Evolutionary conservation across 768 basidiomycete species (phyloP).

Genomic region (Asterophora lycoperdoides): DNA sequence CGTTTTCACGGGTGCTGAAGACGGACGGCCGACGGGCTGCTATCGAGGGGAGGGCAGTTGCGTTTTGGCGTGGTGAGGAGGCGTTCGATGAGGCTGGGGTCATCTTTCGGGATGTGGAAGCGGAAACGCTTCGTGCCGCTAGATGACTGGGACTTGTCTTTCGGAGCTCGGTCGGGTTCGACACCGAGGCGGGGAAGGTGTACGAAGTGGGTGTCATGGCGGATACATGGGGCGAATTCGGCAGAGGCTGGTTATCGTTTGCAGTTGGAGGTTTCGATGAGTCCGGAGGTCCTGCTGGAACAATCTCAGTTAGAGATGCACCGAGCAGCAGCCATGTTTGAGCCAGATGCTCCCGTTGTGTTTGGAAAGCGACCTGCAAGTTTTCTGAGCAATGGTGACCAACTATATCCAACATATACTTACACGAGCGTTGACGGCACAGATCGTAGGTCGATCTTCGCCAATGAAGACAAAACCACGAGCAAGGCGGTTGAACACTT

Average conservation of each 20-base stretch:
- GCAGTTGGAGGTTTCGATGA: conserved; percentile 9
- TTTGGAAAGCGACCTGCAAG: conserved; percentile 53
- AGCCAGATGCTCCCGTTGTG: conserved; percentile 49
- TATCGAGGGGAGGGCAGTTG: conserved; percentile 40
- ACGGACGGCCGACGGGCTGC: conserved; percentile 39
- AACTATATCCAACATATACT: conserved; percentile 1
- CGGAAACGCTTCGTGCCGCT: conserved; percentile 27
- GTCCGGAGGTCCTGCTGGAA: conserved; percentile 33
- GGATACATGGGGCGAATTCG: conserved; percentile 39
- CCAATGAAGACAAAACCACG: conserved; percentile 55
- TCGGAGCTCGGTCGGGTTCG: conserved; percentile 14
- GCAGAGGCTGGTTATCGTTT: conserved; percentile 12
- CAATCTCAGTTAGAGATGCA: conserved; percentile 48
- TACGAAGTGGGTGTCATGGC: conserved; percentile 29
- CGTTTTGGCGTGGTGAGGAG: conserved; percentile 49
- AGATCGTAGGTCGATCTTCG: conserved; percentile 41
- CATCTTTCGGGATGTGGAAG: conserved; percentile 40
- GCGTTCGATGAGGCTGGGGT: conserved; percentile 58
- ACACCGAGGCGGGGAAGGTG: conserved; percentile 20
- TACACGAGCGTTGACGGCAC: conserved; percentile 57
- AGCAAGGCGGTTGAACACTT: conserved; percentile 58
- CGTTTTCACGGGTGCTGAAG: conserved; percentile 34
- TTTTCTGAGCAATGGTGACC: not conserved
- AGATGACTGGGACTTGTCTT: conserved; percentile 25
- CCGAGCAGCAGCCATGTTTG: conserved; percentile 67